Percentiles rank a stretch among this genome's conserved stretches.
phyloP scores from a whole-genome alignment of 1,139 yeast species.

The Groenewaldozyma sp. region DNA sequence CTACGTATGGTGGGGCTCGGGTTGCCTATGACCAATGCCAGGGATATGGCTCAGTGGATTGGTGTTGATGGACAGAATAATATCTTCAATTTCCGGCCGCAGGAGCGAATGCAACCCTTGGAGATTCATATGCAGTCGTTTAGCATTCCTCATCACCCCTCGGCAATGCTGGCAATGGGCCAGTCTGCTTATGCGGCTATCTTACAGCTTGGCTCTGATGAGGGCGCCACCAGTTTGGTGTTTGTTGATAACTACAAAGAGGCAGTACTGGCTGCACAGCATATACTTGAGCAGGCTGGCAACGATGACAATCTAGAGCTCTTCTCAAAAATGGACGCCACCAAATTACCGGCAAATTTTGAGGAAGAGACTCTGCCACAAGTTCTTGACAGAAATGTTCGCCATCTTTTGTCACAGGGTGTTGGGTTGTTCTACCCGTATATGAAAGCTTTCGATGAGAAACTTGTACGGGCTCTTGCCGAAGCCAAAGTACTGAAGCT shows the following conservation, averaged over 20 bases:
- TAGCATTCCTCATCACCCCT: conserved; percentile 39
- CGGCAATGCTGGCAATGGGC: conserved; percentile 43
- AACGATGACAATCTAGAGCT: conserved; percentile 25
- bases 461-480: conserved; percentile 47
- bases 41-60: conserved; percentile 80
- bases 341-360: neutral
- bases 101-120: conserved; percentile 47
- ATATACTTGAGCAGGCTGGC: conserved; percentile 34
- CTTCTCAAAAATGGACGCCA: conserved; percentile 22
- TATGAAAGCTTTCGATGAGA: conserved; percentile 48
- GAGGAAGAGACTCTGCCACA: conserved; percentile 33
- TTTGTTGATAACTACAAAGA: conserved; percentile 51
- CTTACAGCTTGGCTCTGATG: conserved; percentile 21
- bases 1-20: conserved; percentile 58
- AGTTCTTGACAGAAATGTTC: conserved; percentile 41
- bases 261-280: conserved; percentile 44
- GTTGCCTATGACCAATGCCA: conserved; percentile 61
- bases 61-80: conserved; percentile 48
- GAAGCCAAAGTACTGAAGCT: conserved; percentile 42
- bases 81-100: conserved; percentile 62
- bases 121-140: conserved; percentile 51
- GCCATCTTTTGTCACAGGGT: conserved; percentile 46
- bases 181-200: conserved; percentile 38
- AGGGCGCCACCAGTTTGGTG: conserved; percentile 36
- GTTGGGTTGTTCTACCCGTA: conserved; percentile 55